Percentiles rank a stretch among this genome's conserved stretches.
Evolutionary conservation across 1,284 basidiomycete genomes (phyloP).

Genomic region (Crucibulum parvulum): DNA sequence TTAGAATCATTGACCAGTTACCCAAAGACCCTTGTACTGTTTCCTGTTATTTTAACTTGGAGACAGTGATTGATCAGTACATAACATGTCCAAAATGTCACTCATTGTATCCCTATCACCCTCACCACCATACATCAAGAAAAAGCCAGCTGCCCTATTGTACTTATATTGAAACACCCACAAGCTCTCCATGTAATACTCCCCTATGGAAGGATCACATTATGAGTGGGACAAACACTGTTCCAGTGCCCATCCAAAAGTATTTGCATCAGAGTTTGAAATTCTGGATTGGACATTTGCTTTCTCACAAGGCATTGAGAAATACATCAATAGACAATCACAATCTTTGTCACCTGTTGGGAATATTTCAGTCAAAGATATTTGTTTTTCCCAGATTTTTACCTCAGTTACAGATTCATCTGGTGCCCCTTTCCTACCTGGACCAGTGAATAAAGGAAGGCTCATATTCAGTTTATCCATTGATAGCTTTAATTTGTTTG

Average conservation of each 20-base stretch:
- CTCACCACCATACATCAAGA: too few species aligned
- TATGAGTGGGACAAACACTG: too few species aligned
- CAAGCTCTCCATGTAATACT: too few species aligned
- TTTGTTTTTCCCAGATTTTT: constrained; percentile 7
- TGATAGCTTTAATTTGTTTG: constrained; percentile 16
- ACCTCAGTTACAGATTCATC: constrained; percentile 2
- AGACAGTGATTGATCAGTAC: too few species aligned
- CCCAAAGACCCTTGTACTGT: too few species aligned
- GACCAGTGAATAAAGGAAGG: constrained; percentile 4
- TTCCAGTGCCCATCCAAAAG: constrained; percentile 3
- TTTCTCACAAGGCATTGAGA: constrained; percentile 10
- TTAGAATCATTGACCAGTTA: too few species aligned
- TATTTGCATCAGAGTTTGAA: constrained; percentile 12
- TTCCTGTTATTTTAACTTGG: too few species aligned
- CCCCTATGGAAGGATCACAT: too few species aligned
- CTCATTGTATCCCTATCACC: too few species aligned
- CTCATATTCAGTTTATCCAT: constrained; percentile 13
- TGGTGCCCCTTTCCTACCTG: constrained; percentile 7
- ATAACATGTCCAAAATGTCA: too few species aligned
- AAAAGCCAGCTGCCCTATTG: too few species aligned
- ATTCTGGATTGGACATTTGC: constrained; percentile 13
- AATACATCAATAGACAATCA: not conserved
- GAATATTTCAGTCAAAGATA: constrained; percentile 2
- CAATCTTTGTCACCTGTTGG: not conserved
- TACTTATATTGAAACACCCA: too few species aligned